Evolutionary conservation across 192 early-diverging fungal species (phyloP).

Genomic region (Podila verticillata): DNA sequence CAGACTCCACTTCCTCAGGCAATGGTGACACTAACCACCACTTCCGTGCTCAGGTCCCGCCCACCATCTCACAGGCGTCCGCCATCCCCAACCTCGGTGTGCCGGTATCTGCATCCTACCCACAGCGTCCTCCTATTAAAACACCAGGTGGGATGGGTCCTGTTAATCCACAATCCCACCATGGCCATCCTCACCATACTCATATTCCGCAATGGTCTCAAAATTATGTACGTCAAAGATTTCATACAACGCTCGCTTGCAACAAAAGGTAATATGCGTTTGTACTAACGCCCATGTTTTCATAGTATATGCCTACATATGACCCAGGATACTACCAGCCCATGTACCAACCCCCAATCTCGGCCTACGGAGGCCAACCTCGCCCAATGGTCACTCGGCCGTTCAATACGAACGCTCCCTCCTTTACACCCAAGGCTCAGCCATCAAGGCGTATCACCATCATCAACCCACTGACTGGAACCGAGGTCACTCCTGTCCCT

Average conservation of each 20-base stretch:
- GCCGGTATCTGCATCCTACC: conserved; percentile 7
- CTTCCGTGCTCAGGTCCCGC: conserved; percentile 30
- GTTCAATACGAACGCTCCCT: conserved; percentile 4
- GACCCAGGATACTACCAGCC: conserved; percentile 18
- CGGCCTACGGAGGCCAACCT: conserved; percentile 19
- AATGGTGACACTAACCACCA: conserved; percentile 28
- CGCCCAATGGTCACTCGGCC: conserved; percentile 28
- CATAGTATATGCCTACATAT: conserved; percentile 1
- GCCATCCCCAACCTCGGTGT: conserved; percentile 31
- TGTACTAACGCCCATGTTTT: background rate
- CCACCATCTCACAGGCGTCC: conserved; percentile 7
- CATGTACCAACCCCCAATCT: conserved; percentile 32
- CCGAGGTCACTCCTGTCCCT: conserved; percentile 59
- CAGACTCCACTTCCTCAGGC: conserved; percentile 17
- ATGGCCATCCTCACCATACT: background rate
- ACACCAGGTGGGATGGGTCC: background rate
- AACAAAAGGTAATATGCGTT: background rate
- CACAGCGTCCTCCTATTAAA: conserved; percentile 5
- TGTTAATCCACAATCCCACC: background rate
- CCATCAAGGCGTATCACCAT: conserved; percentile 69
- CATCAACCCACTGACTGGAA: conserved; percentile 73
- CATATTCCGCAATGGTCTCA: background rate
- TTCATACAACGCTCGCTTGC: too few relatives aligned
- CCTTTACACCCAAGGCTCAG: conserved; percentile 15
- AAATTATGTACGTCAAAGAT: background rate